A percentile compares a stretch with the other conserved stretches of the same genome.
phyloP scores from a whole-genome alignment of 2,329 filamentous ascomycete genomes.

The Pezicula carpinea region DNA sequence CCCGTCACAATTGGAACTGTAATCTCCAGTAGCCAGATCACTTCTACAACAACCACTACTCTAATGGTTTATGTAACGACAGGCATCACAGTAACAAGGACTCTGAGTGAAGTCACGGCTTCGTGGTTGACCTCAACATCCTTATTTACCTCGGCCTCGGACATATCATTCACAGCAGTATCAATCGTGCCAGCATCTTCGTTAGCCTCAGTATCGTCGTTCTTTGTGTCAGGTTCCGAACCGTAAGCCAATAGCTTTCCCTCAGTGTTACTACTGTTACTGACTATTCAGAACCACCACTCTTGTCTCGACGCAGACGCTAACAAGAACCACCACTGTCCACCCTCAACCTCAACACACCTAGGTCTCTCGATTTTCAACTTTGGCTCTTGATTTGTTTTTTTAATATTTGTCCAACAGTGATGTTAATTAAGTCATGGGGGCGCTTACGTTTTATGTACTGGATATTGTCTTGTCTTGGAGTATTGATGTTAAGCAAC shows the following conservation, averaged over 20 bases:
- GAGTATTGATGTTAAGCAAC: too few relatives aligned
- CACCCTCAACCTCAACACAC: not conserved
- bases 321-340: not conserved
- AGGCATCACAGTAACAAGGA: not conserved
- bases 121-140: too few relatives aligned
- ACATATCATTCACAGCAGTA: too few relatives aligned
- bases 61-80: not conserved
- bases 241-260: not conserved
- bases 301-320: not conserved
- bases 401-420: not conserved
- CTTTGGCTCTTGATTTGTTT: not conserved
- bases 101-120: not conserved
- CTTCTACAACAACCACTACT: conserved; percentile 1
- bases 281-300: not conserved
- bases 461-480: too few relatives aligned
- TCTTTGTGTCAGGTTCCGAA: not conserved
- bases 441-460: too few relatives aligned
- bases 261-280: not conserved
- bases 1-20: not conserved
- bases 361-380: not conserved
- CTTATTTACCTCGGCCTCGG: too few relatives aligned
- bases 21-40: not conserved
- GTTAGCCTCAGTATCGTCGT: too few relatives aligned
- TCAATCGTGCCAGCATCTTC: too few relatives aligned
- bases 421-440: too few relatives aligned